Conservation (phyloP, 257 asterid genomes). For the Buddleja alternifolia region DNA sequence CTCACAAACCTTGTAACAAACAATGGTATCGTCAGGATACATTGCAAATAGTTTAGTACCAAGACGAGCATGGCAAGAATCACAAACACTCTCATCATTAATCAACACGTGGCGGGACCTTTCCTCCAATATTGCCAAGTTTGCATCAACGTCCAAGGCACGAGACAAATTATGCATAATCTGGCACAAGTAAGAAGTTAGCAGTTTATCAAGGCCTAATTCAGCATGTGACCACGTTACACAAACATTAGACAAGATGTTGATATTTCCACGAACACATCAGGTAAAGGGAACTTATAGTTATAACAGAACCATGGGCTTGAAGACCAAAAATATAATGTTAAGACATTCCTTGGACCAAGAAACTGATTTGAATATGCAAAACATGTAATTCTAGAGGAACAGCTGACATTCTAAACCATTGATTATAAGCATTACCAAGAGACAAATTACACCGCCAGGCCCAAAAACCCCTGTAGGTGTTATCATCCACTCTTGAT, state of each 20-base stretch:
- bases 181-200: conserved; percentile 41
- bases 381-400: conserved; percentile 3
- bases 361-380: conserved; percentile 4
- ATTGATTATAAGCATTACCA: not conserved
- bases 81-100: conserved; percentile 86
- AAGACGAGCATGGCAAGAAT: conserved; percentile 92
- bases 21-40: conserved; percentile 97
- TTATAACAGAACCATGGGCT: not conserved
- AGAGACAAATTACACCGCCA: not conserved
- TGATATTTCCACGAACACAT: conserved; percentile 11
- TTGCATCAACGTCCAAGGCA: conserved; percentile 78
- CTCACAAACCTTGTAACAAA: conserved; percentile 84
- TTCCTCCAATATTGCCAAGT: conserved; percentile 90
- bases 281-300: not conserved
- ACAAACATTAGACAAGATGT: conserved; percentile 7
- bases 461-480: not conserved
- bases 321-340: not conserved
- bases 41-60: conserved; percentile 95
- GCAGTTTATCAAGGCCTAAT: not conserved
- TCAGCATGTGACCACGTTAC: not conserved
- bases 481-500: conserved; percentile 4
- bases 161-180: conserved; percentile 76
- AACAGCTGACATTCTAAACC: not conserved
- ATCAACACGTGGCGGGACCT: conserved; percentile 85
- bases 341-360: conserved; percentile 18